A percentile compares a stretch with the other conserved stretches of the same genome.
Conservation (phyloP, 208 protist genomes). For the Wallacemonas sp. region DNA sequence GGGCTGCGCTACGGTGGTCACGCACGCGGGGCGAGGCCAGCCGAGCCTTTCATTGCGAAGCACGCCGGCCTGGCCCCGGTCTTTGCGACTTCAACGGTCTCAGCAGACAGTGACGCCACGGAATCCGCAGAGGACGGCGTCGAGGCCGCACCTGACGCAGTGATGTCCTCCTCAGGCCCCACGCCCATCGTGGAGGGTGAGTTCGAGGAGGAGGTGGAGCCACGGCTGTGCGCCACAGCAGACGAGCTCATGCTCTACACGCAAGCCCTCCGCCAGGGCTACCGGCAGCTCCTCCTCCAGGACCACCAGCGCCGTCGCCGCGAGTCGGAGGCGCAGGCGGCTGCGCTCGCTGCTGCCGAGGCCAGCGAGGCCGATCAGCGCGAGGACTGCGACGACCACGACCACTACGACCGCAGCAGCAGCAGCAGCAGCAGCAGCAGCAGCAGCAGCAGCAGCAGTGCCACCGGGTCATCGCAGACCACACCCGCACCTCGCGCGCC, state of each 20-base stretch:
- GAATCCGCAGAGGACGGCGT: too few relatives aligned
- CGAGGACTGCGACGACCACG: too few relatives aligned
- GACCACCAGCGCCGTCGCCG: slow-evolving; percentile 1
- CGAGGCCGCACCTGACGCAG: too few relatives aligned
- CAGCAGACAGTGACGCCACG: too few relatives aligned
- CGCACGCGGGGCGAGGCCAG: neutral
- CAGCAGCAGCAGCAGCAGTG: too few relatives aligned
- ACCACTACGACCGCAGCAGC: too few relatives aligned
- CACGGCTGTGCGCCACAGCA: neutral
- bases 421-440: too few relatives aligned
- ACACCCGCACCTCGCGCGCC: too few relatives aligned
- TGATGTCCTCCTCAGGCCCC: too few relatives aligned
- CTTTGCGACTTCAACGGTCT: too few relatives aligned
- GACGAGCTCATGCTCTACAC: slow-evolving; percentile 7
- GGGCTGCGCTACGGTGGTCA: neutral
- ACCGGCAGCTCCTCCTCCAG: neutral
- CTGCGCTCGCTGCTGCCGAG: neutral
- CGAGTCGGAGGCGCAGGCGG: neutral
- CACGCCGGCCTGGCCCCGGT: neutral
- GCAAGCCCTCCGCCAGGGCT: neutral
- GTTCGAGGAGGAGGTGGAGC: slow-evolving; percentile 3
- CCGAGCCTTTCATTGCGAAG: neutral
- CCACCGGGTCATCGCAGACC: too few relatives aligned
- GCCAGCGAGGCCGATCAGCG: neutral
- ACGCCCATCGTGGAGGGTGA: neutral